A percentile compares a stretch with the other conserved stretches of the same genome.
Evolutionary conservation across 257 asterid genomes (phyloP).

Genomic region (Capsicum chinense): DNA sequence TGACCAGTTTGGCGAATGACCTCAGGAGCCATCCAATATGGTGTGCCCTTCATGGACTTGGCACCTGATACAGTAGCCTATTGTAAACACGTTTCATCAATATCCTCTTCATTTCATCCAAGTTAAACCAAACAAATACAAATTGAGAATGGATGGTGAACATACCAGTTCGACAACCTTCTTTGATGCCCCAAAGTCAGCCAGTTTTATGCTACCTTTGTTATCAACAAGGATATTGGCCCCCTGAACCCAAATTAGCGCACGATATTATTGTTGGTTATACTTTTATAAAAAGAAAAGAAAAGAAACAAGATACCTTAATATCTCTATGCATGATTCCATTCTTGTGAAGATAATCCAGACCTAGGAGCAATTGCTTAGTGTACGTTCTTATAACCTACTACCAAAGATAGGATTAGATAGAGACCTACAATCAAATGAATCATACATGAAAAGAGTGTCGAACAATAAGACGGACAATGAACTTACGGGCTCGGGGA

Average conservation of each 20-base stretch:
- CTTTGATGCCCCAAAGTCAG: conserved; percentile 99
- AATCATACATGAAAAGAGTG: neutral
- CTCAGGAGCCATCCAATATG: conserved; percentile 99
- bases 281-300: neutral
- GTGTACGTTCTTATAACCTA: conserved; percentile 98
- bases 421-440: conserved; percentile 20
- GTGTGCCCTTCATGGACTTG: conserved; percentile 99
- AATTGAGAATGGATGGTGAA: neutral
- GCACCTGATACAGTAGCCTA: conserved; percentile 99
- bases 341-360: conserved; percentile 93
- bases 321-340: conserved; percentile 98
- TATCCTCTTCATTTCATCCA: conserved; percentile 4
- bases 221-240: conserved; percentile 98
- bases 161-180: conserved; percentile 97
- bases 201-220: conserved; percentile 96
- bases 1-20: conserved; percentile 99
- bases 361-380: conserved; percentile 83
- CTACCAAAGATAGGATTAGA: conserved; percentile 34
- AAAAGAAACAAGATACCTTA: conserved; percentile 57
- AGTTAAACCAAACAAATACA: neutral
- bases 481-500: conserved; percentile 92
- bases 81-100: conserved; percentile 31
- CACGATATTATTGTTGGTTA: conserved; percentile 1
- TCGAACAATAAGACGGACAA: conserved; percentile 6
- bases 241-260: conserved; percentile 55